A percentile compares a stretch with the other conserved stretches of the same genome.
phyloP scores from a whole-genome alignment of 2,329 filamentous ascomycete genomes.

The Hypoxylon sp. region DNA sequence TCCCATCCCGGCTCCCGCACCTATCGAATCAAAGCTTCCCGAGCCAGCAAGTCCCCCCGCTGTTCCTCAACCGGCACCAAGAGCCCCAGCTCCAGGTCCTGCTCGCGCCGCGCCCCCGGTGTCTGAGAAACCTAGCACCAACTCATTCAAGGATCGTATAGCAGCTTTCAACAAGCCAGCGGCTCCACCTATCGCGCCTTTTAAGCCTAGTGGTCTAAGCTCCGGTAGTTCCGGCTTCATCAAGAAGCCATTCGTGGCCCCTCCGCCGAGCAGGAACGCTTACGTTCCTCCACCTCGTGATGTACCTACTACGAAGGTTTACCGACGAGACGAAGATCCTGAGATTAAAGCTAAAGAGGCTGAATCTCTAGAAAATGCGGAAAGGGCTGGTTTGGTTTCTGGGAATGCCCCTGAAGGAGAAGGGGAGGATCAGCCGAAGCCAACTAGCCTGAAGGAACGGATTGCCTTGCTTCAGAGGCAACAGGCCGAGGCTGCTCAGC shows the following conservation, averaged over 20 bases:
- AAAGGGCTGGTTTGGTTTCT: constrained; percentile 69
- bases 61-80: constrained; percentile 53
- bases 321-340: constrained; percentile 88
- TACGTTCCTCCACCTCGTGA: constrained; percentile 83
- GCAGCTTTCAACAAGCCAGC: constrained; percentile 94
- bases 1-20: constrained; percentile 49
- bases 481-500: constrained; percentile 86
- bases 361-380: constrained; percentile 72
- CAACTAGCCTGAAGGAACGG: constrained; percentile 90
- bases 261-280: constrained; percentile 90
- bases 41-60: constrained; percentile 52
- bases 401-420: constrained; percentile 55
- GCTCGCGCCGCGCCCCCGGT: constrained; percentile 70
- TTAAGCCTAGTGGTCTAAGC: constrained; percentile 76
- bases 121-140: constrained; percentile 75
- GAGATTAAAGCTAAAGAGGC: constrained; percentile 71
- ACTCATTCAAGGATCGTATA: constrained; percentile 93
- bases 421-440: constrained; percentile 85
- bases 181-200: constrained; percentile 86
- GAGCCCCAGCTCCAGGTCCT: constrained; percentile 53
- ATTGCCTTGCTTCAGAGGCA: constrained; percentile 95
- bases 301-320: constrained; percentile 75
- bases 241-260: constrained; percentile 96
- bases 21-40: constrained; percentile 44
- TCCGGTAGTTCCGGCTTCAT: constrained; percentile 75